Conservation (phyloP, 2,329 filamentous ascomycete species). For the Hymenoscyphus infarciens region DNA sequence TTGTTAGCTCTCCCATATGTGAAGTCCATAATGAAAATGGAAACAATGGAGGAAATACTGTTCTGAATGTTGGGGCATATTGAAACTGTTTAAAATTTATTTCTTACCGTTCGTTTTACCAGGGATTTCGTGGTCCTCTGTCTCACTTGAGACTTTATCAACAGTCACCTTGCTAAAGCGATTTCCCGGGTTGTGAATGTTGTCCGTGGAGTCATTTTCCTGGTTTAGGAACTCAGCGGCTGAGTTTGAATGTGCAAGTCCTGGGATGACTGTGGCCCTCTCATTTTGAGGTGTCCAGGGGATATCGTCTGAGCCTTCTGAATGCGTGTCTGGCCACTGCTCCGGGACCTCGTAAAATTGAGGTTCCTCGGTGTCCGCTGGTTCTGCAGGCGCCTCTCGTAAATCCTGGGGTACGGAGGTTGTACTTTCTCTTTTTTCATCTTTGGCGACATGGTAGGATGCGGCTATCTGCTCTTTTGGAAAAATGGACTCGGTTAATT, state of each 20-base stretch:
- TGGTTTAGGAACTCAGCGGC: no score
- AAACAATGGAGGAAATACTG: not conserved
- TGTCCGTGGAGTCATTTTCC: not conserved
- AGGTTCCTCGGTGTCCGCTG: not conserved
- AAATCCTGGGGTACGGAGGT: not conserved
- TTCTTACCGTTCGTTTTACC: not conserved
- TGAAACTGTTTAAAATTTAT: not conserved
- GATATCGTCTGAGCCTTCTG: not conserved
- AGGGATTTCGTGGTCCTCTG: not conserved
- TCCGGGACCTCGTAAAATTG: not conserved
- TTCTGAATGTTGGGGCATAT: not conserved
- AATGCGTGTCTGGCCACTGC: not conserved
- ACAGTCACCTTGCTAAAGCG: not conserved
- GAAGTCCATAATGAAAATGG: not conserved
- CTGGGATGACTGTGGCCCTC: not conserved
- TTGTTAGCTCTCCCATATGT: not conserved
- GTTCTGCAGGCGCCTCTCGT: not conserved
- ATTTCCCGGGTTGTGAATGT: not conserved
- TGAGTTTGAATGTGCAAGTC: not conserved
- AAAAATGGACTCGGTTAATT: not conserved
- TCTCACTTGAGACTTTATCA: not conserved
- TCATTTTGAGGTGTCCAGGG: not conserved
- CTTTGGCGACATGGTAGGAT: not conserved
- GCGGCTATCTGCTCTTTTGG: not conserved
- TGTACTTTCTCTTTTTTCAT: not conserved